Percentiles rank a stretch among this genome's conserved stretches.
These are phyloP conservation scores for Miscanthus sacchariflorus DNA, from an alignment of 202 grass and related monocot genomes.

Conservation along the genomic window DNA sequence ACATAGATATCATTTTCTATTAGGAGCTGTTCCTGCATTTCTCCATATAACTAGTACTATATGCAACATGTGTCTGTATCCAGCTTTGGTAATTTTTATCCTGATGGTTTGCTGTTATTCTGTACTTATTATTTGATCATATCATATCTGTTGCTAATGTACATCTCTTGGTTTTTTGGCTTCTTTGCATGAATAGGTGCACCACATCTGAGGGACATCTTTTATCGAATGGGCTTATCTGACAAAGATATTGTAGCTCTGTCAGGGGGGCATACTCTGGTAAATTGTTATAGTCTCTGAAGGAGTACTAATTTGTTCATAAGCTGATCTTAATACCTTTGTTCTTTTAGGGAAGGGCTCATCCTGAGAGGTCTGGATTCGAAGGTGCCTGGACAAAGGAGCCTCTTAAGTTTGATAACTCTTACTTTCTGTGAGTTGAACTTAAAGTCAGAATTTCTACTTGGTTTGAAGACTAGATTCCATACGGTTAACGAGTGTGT, in stretches of 20 bases:
- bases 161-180: constrained; percentile 23
- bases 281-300: constrained; percentile 43
- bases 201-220: constrained; percentile 87
- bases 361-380: constrained; percentile 92
- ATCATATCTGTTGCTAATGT: constrained; percentile 15
- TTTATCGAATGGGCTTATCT: constrained; percentile 86
- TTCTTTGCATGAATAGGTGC: constrained; percentile 49
- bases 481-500: not conserved
- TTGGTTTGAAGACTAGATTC: not conserved
- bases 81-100: constrained; percentile 13
- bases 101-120: not conserved
- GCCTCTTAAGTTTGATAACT: constrained; percentile 97
- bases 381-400: constrained; percentile 93
- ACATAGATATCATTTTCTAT: not conserved
- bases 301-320: not conserved
- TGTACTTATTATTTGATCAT: constrained; percentile 13
- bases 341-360: constrained; percentile 75
- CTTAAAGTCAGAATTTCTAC: constrained; percentile 3
- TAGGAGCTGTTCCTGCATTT: not conserved
- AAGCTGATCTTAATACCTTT: constrained; percentile 18
- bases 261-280: constrained; percentile 86
- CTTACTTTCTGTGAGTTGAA: constrained; percentile 82
- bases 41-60: constrained; percentile 13
- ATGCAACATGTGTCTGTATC: not conserved
- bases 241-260: constrained; percentile 96